Base-by-base conservation (phyloP, 139 green algal species). In the Protoeuglena noctilucae region DNA sequence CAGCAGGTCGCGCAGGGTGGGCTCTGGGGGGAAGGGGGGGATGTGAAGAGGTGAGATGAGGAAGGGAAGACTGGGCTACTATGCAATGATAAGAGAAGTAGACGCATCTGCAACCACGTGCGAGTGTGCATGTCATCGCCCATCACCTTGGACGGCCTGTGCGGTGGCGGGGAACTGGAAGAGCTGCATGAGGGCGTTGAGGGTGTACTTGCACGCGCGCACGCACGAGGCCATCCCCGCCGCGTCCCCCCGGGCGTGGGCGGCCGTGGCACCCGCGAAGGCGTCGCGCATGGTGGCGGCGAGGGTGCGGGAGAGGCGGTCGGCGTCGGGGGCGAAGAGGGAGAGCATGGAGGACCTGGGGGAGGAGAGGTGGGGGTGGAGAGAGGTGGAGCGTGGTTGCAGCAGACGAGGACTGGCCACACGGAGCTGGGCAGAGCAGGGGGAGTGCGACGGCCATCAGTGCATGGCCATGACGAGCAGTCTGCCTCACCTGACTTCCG, bases 121-220 rank as follows among this genome's bases (percentile, higher is more conserved):
- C 24, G 25, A 41, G 27, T 58, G 52, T 29, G 31, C 22, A 48
- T 27, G 31, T 47, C 27, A n/a, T 52, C 30, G 52, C 43, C 28
- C 14, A 54, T n/a, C n/a, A n/a, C n/a, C n/a, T n/a, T n/a, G n/a
- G 9, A 53, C 24, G 25, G 9, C 7, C 25, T 28, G 24, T 12
- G 47, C 25, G 9, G 12, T 28, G 9, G 9, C 25, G 40, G 5
- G 54, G 1, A 80, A 30, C 40, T 78, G 55, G 17, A 69, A 72
- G 26, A 67, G 48, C 55, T 93, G 83, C 77, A 95, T 87, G 21
- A 96, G 70, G 22, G 81, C 75, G 71, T 95, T 96, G 4, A 96
- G 71, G 3, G 74, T 72, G 65, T 96, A 97, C 71, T 94, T 95
- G 69, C 78, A 88, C 2, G 64, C 66, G 14, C 78, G 58, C 30